Conservation (phyloP, 257 asterid genomes). For the Penstemon barbatus region DNA sequence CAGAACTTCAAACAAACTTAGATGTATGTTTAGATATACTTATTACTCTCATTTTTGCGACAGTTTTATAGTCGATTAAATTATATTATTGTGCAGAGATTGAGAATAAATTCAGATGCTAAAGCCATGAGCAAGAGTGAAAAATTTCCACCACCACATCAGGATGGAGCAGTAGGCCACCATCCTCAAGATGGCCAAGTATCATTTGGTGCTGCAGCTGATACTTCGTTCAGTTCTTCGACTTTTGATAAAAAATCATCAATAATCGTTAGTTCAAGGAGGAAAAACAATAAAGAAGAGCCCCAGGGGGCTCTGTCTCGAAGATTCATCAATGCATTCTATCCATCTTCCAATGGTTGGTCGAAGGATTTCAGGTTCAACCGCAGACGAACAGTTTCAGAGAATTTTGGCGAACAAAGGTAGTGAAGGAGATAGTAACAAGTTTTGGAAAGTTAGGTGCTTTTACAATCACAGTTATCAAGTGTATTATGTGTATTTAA, state of each 20-base stretch:
- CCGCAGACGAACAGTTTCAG: constrained; percentile 45
- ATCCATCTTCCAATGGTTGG: constrained; percentile 60
- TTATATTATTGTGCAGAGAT: constrained; percentile 49
- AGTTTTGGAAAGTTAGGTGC: not conserved
- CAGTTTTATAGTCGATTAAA: not conserved
- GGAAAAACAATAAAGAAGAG: constrained; percentile 49
- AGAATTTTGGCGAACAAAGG: constrained; percentile 27
- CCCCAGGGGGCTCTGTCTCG: constrained; percentile 52
- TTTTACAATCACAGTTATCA: constrained; percentile 14
- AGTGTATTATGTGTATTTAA: not conserved
- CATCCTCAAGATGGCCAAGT: constrained; percentile 47
- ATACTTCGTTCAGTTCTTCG: constrained; percentile 47
- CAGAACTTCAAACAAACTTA: constrained; percentile 82
- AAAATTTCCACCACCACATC: constrained; percentile 93
- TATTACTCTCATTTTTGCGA: no score
- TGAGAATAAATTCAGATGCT: constrained; percentile 60
- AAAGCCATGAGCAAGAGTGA: constrained; percentile 76
- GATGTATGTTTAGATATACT: constrained; percentile 51
- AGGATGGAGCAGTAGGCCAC: constrained; percentile 74
- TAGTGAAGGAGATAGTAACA: constrained; percentile 27
- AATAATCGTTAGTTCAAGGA: constrained; percentile 41
- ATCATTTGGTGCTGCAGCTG: constrained; percentile 40
- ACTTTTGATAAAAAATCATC: constrained; percentile 47
- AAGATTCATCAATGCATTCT: constrained; percentile 50
- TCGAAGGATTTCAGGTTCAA: constrained; percentile 63